Percentiles rank a stretch among this genome's conserved stretches.
Evolutionary conservation across 148 eudicot species (phyloP).

Genomic region (Vaccinium darrowii): DNA sequence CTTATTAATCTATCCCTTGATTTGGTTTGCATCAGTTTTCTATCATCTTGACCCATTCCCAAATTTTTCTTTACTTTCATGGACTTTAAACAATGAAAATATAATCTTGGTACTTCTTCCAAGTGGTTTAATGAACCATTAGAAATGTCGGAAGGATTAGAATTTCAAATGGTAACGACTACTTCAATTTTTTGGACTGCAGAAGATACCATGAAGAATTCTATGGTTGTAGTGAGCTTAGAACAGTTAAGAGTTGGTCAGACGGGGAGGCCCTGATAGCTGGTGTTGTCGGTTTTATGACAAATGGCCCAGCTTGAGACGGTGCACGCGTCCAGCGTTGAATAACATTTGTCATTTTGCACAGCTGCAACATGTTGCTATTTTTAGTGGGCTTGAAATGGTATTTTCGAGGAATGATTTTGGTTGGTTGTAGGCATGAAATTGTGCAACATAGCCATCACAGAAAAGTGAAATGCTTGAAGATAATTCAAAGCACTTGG

Average conservation of each 20-base stretch:
- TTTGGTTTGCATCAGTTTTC: background rate
- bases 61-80: background rate
- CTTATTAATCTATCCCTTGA: too few relatives aligned
- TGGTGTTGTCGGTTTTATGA: background rate
- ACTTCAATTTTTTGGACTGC: background rate
- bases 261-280: background rate
- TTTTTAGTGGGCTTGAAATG: background rate
- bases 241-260: background rate
- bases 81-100: background rate
- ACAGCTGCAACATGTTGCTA: background rate
- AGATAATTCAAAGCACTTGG: slow-evolving; percentile 21
- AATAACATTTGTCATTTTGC: slow-evolving; percentile 16
- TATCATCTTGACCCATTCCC: background rate
- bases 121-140: background rate
- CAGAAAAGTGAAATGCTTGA: slow-evolving; percentile 12
- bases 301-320: slow-evolving; percentile 3
- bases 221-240: background rate
- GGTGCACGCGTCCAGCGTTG: background rate
- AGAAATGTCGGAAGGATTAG: background rate
- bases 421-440: background rate
- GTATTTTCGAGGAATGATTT: background rate
- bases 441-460: slow-evolving; percentile 20
- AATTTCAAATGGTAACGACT: background rate
- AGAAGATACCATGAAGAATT: background rate
- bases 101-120: background rate